Conservation (phyloP, 148 eudicot genomes). For the Dysphania ambrosioides region DNA sequence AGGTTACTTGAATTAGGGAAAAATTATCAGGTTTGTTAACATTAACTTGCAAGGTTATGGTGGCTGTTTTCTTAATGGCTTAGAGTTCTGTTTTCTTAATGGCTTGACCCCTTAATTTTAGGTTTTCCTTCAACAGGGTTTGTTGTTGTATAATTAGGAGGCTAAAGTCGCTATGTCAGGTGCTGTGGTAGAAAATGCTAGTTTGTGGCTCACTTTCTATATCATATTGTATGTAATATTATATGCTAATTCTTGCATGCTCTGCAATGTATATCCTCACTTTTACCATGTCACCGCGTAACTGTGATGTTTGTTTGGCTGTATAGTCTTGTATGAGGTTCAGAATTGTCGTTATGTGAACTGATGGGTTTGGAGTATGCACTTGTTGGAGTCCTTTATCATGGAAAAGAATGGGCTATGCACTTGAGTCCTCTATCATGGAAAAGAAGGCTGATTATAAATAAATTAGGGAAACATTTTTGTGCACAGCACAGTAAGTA, state of each 20-base stretch:
- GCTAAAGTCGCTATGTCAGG: not conserved
- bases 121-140: not conserved
- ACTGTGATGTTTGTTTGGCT: not conserved
- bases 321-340: not conserved
- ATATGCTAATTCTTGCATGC: too few species aligned
- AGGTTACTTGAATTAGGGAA: slow-evolving; percentile 22
- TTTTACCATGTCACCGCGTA: not conserved
- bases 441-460: too few species aligned
- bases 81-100: not conserved
- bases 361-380: too few species aligned
- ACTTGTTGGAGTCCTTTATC: too few species aligned
- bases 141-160: not conserved
- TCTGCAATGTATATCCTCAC: too few species aligned
- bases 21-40: not conserved
- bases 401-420: too few species aligned
- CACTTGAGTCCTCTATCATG: too few species aligned
- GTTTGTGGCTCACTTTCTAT: not conserved
- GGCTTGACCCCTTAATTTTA: slow-evolving; percentile 5
- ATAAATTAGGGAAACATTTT: too few species aligned
- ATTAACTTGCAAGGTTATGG: slow-evolving; percentile 3
- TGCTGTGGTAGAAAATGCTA: not conserved
- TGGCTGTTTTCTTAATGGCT: not conserved
- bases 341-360: not conserved
- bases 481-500: too few species aligned
- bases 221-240: not conserved